phyloP scores from a whole-genome alignment of 345 rosid species.

The Carallia pectinifolia region DNA sequence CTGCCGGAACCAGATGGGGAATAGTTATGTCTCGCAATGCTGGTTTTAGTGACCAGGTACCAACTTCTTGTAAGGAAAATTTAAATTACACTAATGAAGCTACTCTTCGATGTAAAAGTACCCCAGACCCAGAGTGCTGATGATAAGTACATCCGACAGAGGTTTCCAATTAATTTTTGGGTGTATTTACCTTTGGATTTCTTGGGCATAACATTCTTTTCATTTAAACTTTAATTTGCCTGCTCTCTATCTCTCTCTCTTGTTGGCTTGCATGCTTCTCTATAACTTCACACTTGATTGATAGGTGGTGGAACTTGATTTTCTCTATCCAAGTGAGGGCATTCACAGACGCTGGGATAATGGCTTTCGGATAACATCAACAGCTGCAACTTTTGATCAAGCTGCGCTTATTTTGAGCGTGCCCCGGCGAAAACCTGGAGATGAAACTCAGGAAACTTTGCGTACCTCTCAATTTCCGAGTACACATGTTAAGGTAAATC shows the following conservation, averaged over 20 bases:
- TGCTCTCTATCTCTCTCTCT: neutral
- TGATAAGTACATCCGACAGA: neutral
- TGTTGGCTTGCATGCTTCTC: neutral
- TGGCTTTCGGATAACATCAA: conserved; percentile 38
- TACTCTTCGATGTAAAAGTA: too few species aligned
- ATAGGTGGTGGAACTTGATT: conserved; percentile 45
- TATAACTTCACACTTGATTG: neutral
- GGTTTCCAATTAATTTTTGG: neutral
- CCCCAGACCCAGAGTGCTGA: too few species aligned
- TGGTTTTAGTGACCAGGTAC: conserved; percentile 36
- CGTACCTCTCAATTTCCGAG: conserved; percentile 43
- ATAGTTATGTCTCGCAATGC: conserved; percentile 41
- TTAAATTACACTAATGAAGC: too few species aligned
- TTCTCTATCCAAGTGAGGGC: conserved; percentile 46
- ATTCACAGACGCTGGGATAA: conserved; percentile 41
- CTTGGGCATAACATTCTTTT: neutral
- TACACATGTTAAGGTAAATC: conserved; percentile 40
- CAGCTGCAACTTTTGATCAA: conserved; percentile 46
- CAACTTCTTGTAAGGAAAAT: neutral
- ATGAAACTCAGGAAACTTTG: conserved; percentile 41
- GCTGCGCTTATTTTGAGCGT: conserved; percentile 42
- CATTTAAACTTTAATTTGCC: neutral
- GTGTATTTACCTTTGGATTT: neutral
- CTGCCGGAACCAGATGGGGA: conserved; percentile 38
- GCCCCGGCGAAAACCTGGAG: conserved; percentile 33